Evolutionary conservation across 2,329 filamentous ascomycete species (phyloP).

Genomic region (Chrysoporthe deuterocubensis): DNA sequence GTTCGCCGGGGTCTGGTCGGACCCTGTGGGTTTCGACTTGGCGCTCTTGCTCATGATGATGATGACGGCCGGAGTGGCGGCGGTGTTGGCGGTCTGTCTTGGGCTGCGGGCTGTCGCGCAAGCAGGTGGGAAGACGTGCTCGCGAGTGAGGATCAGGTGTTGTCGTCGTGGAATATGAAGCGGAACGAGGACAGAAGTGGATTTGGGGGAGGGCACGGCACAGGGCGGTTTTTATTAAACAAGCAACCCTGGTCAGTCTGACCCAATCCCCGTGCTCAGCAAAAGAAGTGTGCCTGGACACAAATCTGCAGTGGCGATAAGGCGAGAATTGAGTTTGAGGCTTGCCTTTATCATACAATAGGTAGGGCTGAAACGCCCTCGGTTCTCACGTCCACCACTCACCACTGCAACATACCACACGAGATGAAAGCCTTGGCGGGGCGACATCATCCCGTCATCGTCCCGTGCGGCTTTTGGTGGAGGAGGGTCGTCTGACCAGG

Average conservation of each 20-base stretch:
- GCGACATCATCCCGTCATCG: not conserved
- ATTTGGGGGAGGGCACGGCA: too few relatives aligned
- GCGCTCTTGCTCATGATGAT: conserved; percentile 32
- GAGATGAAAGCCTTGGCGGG: not conserved
- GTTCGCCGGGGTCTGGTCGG: conserved; percentile 18
- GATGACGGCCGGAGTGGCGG: not conserved
- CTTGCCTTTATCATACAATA: not conserved
- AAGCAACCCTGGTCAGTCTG: not conserved
- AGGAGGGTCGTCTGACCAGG: too few relatives aligned
- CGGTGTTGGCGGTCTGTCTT: not conserved
- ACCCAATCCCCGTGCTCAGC: not conserved
- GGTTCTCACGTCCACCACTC: too few relatives aligned
- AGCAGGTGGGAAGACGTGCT: too few relatives aligned
- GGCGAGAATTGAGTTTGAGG: too few relatives aligned
- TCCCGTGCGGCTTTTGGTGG: too few relatives aligned
- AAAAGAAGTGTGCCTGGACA: not conserved
- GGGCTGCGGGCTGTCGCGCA: too few relatives aligned
- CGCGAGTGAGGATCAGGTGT: too few relatives aligned
- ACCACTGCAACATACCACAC: too few relatives aligned
- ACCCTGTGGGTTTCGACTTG: conserved; percentile 32
- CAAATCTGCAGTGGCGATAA: conserved; percentile 17
- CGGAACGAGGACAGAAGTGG: too few relatives aligned
- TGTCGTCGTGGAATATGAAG: too few relatives aligned
- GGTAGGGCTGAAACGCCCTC: too few relatives aligned
- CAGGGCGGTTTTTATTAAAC: not conserved